phyloP scores from a whole-genome alignment of 1,284 basidiomycete species.

The Cystobasidium pallidum region DNA sequence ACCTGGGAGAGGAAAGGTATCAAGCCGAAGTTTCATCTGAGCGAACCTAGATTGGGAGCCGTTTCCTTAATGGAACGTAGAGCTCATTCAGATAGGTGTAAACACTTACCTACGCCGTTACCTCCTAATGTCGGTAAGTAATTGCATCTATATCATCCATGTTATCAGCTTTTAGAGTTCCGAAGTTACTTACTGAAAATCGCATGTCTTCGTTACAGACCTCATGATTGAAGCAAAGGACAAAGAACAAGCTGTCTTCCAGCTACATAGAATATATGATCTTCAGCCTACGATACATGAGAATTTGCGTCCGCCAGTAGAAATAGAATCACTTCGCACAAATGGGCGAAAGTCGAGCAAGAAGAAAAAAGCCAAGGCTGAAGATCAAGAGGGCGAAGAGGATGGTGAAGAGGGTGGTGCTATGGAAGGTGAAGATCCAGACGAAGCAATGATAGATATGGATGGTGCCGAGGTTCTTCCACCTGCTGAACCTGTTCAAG shows the following conservation, averaged over 20 bases:
- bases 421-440: slow-evolving; percentile 52
- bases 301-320: slow-evolving; percentile 58
- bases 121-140: slow-evolving; percentile 53
- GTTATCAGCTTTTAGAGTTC: neutral
- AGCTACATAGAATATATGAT: slow-evolving; percentile 76
- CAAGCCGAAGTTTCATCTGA: slow-evolving; percentile 84
- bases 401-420: slow-evolving; percentile 48
- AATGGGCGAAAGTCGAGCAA: slow-evolving; percentile 55
- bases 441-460: slow-evolving; percentile 52
- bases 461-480: slow-evolving; percentile 53
- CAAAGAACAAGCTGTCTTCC: slow-evolving; percentile 89
- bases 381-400: slow-evolving; percentile 46
- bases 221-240: slow-evolving; percentile 93
- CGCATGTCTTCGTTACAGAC: slow-evolving; percentile 64
- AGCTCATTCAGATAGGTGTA: slow-evolving; percentile 80
- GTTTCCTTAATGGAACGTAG: slow-evolving; percentile 76
- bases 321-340: slow-evolving; percentile 58
- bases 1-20: slow-evolving; percentile 74
- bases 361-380: slow-evolving; percentile 55
- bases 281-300: slow-evolving; percentile 67
- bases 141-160: slow-evolving; percentile 48
- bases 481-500: slow-evolving; percentile 51
- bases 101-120: slow-evolving; percentile 65
- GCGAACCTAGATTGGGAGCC: slow-evolving; percentile 75
- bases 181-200: slow-evolving; percentile 62